Percentiles rank a stretch among this genome's conserved stretches.
Evolutionary conservation across 805 yeast genomes (phyloP).

Genomic region (Saccharomycopsis olivae): DNA sequence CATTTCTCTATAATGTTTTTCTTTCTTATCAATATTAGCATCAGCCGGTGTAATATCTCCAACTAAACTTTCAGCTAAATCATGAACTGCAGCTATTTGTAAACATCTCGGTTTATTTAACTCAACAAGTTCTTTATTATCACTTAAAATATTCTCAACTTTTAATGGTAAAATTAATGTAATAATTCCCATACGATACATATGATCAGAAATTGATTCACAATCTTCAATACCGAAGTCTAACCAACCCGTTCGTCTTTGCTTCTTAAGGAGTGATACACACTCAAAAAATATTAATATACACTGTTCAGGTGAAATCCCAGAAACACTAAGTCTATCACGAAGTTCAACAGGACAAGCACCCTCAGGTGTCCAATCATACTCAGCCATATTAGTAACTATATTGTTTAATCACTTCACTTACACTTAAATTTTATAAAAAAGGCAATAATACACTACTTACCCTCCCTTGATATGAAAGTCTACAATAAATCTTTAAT

Average conservation of each 20-base stretch:
- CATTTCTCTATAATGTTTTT: slow-evolving; percentile 75
- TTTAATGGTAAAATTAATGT: slow-evolving; percentile 45
- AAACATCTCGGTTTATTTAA: slow-evolving; percentile 56
- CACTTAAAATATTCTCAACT: slow-evolving; percentile 23
- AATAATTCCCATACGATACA: slow-evolving; percentile 87
- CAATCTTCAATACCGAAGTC: slow-evolving; percentile 39
- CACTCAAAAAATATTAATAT: slow-evolving; percentile 53
- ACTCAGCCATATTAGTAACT: neutral
- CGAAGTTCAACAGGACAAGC: slow-evolving; percentile 40
- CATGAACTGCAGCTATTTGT: slow-evolving; percentile 83
- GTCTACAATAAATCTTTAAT: too few relatives aligned
- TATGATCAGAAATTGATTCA: slow-evolving; percentile 82
- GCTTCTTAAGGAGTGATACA: slow-evolving; percentile 60
- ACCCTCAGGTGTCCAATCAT: slow-evolving; percentile 41
- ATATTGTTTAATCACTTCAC: neutral
- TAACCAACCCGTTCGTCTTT: slow-evolving; percentile 90
- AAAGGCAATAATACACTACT: too few relatives aligned
- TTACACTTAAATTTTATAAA: too few relatives aligned
- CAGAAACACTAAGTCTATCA: slow-evolving; percentile 26
- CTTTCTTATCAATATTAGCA: slow-evolving; percentile 51
- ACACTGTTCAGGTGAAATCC: slow-evolving; percentile 30
- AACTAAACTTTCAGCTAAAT: slow-evolving; percentile 86
- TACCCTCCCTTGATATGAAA: too few relatives aligned
- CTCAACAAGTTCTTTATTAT: slow-evolving; percentile 27
- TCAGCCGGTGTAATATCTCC: slow-evolving; percentile 91